phyloP scores from a whole-genome alignment of 768 basidiomycete genomes.

The Fomitopsis serialis region DNA sequence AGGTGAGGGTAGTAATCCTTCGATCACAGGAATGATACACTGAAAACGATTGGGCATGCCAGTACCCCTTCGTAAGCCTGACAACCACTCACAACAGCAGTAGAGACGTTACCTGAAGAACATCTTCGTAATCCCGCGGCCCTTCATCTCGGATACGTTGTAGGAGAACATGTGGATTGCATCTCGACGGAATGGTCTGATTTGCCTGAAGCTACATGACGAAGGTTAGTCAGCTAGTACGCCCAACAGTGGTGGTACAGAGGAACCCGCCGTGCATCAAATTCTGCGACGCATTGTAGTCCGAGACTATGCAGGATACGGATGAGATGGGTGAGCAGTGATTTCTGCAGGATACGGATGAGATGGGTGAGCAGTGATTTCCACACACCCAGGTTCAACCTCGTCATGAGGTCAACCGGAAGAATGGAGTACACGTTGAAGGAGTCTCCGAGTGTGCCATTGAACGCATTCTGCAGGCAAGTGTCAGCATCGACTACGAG shows the following conservation, averaged over 20 bases:
- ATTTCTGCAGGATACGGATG: no score
- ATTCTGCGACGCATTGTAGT: no score
- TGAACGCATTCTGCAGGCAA: no score
- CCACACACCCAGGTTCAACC: slow-evolving; percentile 29
- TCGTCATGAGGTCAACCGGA: slow-evolving; percentile 23
- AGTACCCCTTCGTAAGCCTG: no score
- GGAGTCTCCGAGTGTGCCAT: no score
- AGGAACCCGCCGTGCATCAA: no score
- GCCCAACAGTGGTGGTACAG: no score
- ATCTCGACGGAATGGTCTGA: slow-evolving; percentile 17
- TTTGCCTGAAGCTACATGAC: slow-evolving; percentile 9
- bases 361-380: slow-evolving; percentile 16
- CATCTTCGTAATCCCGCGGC: slow-evolving; percentile 24
- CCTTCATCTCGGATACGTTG: slow-evolving; percentile 21
- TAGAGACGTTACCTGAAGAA: slow-evolving; percentile 17
- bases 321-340: no score
- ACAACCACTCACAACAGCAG: neutral
- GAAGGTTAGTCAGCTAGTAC: no score
- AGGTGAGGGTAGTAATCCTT: slow-evolving; percentile 19
- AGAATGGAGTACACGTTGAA: slow-evolving; percentile 14
- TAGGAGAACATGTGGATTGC: slow-evolving; percentile 18
- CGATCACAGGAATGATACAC: slow-evolving; percentile 35
- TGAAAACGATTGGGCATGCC: neutral
- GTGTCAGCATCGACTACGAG: no score
- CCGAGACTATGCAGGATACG: no score